phyloP scores from a whole-genome alignment of 805 yeast species.

The Suhomyces sp. region DNA sequence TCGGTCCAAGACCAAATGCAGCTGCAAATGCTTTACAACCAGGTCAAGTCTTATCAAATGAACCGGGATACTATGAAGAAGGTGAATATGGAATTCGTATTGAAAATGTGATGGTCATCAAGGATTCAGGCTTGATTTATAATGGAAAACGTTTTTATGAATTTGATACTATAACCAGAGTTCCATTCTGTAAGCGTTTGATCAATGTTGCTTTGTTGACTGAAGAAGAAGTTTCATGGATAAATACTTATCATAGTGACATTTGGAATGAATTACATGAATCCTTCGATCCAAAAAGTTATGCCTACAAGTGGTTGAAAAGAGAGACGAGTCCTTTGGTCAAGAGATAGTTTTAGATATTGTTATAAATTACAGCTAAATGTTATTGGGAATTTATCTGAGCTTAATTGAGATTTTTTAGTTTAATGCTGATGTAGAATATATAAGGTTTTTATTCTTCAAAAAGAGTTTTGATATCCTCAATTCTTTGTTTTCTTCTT shows the following conservation, averaged over 20 bases:
- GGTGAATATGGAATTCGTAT: conserved; percentile 62
- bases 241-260: conserved; percentile 62
- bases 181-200: conserved; percentile 78
- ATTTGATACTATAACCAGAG: conserved; percentile 81
- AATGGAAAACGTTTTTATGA: conserved; percentile 59
- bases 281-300: conserved; percentile 36
- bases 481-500: conserved; percentile 63
- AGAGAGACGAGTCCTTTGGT: conserved; percentile 42
- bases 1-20: conserved; percentile 53
- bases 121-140: conserved; percentile 40
- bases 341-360: not conserved
- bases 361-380: too few relatives aligned
- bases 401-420: too few relatives aligned
- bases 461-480: conserved; percentile 69
- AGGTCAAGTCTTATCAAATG: conserved; percentile 59
- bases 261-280: conserved; percentile 52
- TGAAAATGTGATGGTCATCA: conserved; percentile 50
- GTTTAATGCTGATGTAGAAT: too few relatives aligned
- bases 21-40: conserved; percentile 44
- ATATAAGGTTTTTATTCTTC: too few relatives aligned
- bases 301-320: conserved; percentile 49
- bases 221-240: conserved; percentile 61
- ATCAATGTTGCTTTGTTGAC: conserved; percentile 62
- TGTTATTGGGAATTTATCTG: too few relatives aligned
- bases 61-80: conserved; percentile 62